A percentile compares a stretch with the other conserved stretches of the same genome.
Evolutionary conservation across 805 yeast species (phyloP).

Genomic region (Candida rishiriensis): DNA sequence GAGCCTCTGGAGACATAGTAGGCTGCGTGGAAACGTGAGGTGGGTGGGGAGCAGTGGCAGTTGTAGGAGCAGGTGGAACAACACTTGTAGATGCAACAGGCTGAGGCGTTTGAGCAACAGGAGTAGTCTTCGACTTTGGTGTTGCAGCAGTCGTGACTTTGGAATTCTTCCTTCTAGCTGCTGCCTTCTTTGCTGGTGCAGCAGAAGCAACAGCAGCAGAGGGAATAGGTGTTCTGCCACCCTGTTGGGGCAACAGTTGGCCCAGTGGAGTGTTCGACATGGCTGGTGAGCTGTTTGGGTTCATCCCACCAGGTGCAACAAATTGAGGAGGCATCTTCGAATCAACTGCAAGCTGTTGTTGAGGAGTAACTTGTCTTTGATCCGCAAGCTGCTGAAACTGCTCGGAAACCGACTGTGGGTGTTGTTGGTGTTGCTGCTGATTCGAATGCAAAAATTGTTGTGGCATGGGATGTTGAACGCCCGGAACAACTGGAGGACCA

Average conservation of each 20-base stretch:
- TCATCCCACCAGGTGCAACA: slow-evolving; percentile 6
- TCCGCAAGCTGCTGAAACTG: slow-evolving; percentile 24
- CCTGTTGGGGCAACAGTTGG: slow-evolving; percentile 7
- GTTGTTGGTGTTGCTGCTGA: slow-evolving; percentile 11
- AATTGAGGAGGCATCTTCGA: slow-evolving; percentile 14
- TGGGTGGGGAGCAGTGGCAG: slow-evolving; percentile 5
- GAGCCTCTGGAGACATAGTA: slow-evolving; percentile 26
- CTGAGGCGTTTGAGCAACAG: slow-evolving; percentile 9
- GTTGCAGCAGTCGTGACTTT: slow-evolving; percentile 11
- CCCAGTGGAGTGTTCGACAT: slow-evolving; percentile 4
- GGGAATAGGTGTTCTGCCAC: slow-evolving; percentile 7
- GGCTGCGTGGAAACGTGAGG: slow-evolving; percentile 3
- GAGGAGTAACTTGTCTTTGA: slow-evolving; percentile 15
- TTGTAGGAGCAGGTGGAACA: slow-evolving; percentile 2
- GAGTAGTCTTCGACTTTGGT: slow-evolving; percentile 13
- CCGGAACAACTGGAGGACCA: slow-evolving; percentile 3
- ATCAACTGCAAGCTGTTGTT: not conserved
- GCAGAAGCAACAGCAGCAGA: slow-evolving; percentile 7
- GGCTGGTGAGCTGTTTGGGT: slow-evolving; percentile 7
- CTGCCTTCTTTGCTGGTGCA: slow-evolving; percentile 17
- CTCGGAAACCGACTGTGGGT: slow-evolving; percentile 18
- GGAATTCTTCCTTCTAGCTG: slow-evolving; percentile 21
- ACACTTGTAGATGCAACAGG: slow-evolving; percentile 6
- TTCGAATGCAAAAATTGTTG: not conserved
- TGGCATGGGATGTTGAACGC: not conserved